A percentile compares a stretch with the other conserved stretches of the same genome.
phyloP scores from a whole-genome alignment of 805 yeast species.

The Cyberlindnera misumaiensis region DNA sequence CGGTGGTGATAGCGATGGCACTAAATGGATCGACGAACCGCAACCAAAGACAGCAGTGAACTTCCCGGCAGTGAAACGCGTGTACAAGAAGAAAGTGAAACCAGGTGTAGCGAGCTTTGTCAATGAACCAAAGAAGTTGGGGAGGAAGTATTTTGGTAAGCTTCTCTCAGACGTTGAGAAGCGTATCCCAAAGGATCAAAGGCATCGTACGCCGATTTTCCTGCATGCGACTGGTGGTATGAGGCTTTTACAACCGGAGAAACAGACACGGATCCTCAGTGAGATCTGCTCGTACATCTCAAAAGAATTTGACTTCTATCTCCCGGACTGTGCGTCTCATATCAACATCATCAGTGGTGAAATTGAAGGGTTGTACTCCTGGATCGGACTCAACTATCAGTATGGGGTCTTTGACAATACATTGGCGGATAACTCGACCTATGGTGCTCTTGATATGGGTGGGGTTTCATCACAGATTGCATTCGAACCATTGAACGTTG shows the following conservation, averaged over 20 bases:
- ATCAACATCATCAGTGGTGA: conserved; percentile 58
- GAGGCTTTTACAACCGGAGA: conserved; percentile 48
- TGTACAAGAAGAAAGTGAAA: conserved; percentile 25
- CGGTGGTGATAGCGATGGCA: background rate
- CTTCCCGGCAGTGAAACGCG: conserved; percentile 13
- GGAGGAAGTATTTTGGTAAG: conserved; percentile 42
- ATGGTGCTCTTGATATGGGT: conserved; percentile 95
- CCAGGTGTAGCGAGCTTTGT: conserved; percentile 55
- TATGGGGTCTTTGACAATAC: conserved; percentile 34
- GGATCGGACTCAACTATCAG: conserved; percentile 57
- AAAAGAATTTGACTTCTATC: conserved; percentile 39
- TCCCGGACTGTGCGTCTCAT: conserved; percentile 59
- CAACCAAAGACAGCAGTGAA: conserved; percentile 2
- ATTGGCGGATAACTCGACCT: conserved; percentile 37
- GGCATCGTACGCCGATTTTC: conserved; percentile 56
- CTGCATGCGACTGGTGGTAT: conserved; percentile 68
- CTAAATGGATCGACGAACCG: conserved; percentile 5
- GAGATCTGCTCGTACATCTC: conserved; percentile 44
- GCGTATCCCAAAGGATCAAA: conserved; percentile 55
- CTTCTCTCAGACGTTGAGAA: conserved; percentile 42
- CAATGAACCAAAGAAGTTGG: conserved; percentile 41
- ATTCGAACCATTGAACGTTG: conserved; percentile 42
- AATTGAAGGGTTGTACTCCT: conserved; percentile 58
- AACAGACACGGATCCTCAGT: conserved; percentile 39
- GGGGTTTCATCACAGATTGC: conserved; percentile 88